Conservation (phyloP, 2,329 filamentous ascomycete species). For the Talaromyces pinophilus region DNA sequence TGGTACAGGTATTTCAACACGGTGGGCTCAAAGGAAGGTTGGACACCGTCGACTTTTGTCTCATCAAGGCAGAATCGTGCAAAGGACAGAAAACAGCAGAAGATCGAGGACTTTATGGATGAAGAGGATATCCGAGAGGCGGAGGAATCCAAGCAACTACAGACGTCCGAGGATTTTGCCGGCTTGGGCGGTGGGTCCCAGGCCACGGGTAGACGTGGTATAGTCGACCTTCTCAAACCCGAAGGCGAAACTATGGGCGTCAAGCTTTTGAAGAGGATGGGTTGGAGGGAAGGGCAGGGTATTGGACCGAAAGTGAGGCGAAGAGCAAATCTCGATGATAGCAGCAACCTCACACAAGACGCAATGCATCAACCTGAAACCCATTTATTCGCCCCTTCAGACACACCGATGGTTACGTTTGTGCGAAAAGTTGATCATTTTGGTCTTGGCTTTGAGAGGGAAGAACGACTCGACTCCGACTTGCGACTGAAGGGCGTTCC, state of each 20-base stretch:
- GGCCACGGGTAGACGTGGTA: constrained; percentile 51
- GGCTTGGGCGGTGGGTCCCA: constrained; percentile 70
- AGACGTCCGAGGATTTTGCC: constrained; percentile 72
- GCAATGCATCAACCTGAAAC: constrained; percentile 49
- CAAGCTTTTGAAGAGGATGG: constrained; percentile 85
- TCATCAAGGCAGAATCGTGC: constrained; percentile 80
- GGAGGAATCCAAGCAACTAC: constrained; percentile 72
- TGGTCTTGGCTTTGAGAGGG: constrained; percentile 50
- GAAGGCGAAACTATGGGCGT: constrained; percentile 83
- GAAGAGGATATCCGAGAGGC: constrained; percentile 90
- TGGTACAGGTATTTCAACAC: constrained; percentile 85
- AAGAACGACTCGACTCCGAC: constrained; percentile 36
- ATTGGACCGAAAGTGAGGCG: constrained; percentile 84
- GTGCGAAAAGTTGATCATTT: constrained; percentile 48
- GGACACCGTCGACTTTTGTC: constrained; percentile 88
- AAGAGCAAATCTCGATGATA: constrained; percentile 66
- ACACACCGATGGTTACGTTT: constrained; percentile 64
- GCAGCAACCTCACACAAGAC: constrained; percentile 42
- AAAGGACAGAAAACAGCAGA: constrained; percentile 67
- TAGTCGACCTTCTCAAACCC: constrained; percentile 71
- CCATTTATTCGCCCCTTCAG: constrained; percentile 83
- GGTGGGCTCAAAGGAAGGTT: constrained; percentile 97
- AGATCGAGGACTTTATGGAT: constrained; percentile 94
- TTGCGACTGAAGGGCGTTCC: constrained; percentile 30
- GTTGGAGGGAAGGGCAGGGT: constrained; percentile 92